Base-by-base conservation (phyloP, 129 eudicot genomes). In the Flaveria linearis region DNA sequence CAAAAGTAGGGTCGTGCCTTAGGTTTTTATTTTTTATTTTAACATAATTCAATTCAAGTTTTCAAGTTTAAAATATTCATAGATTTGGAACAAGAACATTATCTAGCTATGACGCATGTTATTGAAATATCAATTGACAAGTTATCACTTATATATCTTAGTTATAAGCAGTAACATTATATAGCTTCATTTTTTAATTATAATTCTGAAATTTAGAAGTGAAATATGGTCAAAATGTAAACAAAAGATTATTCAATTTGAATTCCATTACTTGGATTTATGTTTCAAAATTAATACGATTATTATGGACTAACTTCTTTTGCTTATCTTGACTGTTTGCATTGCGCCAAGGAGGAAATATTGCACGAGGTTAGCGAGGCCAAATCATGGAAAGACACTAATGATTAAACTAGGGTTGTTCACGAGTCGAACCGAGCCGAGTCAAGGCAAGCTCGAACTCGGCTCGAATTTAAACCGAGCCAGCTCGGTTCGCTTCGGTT, bases 221-320 rank as follows among this genome's bases (percentile, higher is more conserved):
- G 7, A n/a, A 67, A 49, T 16, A 36, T 14, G 33, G 58, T 77
- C 49, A 23, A 68, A 7, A 16, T 22, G 17, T 67, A 20, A 33
- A 26, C 3, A 52, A 33, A 53, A 68, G 58, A 41, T 77, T 36
- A 15, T 68, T 16, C 62, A 68, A 77, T n/a, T 69, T 69, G 50
- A 42, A 17, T 77, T 78, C 33, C 60, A 56, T 69, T 53, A 57
- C 58, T 77, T 69, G 69, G 61, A 69, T 68, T 17, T 39, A 67
- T 77, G 70, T 0, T 43, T 49, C 33, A 18, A 26, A 26, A 10
- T 57, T 55, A 69, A 50, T 64, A 33, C 81, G 33, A 30, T 30
- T 55, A 68, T 18, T 76, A 36, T 36, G 68, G 68, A 52, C 75
- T n/a, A 42, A 18, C 57, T 42, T 77, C 28, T 56, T 42, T 45